Base-by-base conservation (phyloP, 192 early-diverging fungal species). In the Coemansia sp. region DNA sequence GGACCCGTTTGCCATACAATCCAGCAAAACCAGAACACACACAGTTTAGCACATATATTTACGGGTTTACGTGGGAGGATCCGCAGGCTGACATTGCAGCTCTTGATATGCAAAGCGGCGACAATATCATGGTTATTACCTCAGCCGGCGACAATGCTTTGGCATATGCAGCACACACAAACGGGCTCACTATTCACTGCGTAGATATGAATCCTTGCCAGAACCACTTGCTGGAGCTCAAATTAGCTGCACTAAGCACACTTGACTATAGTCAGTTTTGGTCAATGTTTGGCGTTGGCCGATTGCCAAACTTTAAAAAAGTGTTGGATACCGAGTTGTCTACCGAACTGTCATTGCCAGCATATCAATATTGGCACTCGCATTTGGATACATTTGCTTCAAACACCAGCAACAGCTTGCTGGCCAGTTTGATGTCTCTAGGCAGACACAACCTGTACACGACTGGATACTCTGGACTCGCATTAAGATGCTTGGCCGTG, bases 191-290 rank as follows among this genome's bases (percentile, higher is more conserved):
- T 6, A 87, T 94, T 32, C 90, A 94, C 73, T 89, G 88, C 66
- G 85, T 92, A 27, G 92, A 94, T 71, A 85, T 94, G 83, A 94
- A 94, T 62, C 92, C 92, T n/a, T 94, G 92, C 75, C 92, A 94
- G 69, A 94, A 94, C 78, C 88, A 94, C 68, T 78, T 94, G 58
- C 84, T 94, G 14, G 92, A 94, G 74, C 85, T 94, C 59, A 94
- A 94, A 68, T 80, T 94, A 0, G 91, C 91, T 24, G 76, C 78
- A 27, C 84, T 94, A 54, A 61, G 72, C 22, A 69, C 74, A 50
- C 64, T 94, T 12, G 68, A 80, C 35, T 90, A 86, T 60, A 59
- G 71, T 24, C 85, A 88, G 57, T 90, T 91, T 64, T 93, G 91
- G 91, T 77, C 81, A 26, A 79, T 94, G 70, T 92, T 94, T 80